phyloP scores from a whole-genome alignment of 495 filamentous ascomycete species.

The Penicillium psychrofluorescens region DNA sequence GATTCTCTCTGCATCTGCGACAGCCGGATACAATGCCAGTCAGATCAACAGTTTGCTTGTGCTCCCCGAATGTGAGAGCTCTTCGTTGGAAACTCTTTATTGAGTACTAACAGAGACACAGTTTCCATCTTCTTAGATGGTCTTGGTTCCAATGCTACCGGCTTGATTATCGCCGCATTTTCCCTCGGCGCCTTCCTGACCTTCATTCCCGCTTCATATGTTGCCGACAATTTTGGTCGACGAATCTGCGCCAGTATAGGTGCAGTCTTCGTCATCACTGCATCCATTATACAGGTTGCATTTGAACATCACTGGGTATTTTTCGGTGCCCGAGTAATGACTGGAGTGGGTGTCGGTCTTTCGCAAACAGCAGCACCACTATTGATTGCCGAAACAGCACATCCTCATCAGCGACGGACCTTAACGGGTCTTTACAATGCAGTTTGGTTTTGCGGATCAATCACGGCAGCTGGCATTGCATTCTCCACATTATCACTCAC shows the following conservation, averaged over 20 bases:
- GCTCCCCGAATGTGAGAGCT: conserved; percentile 14
- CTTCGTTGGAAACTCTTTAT: no score
- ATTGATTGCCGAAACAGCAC: conserved; percentile 17
- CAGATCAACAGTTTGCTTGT: conserved; percentile 19
- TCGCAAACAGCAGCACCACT: conserved; percentile 23
- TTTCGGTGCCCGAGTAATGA: conserved; percentile 15
- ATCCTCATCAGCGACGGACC: conserved; percentile 14
- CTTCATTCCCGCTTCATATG: conserved; percentile 20
- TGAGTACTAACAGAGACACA: not conserved
- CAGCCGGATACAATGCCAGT: conserved; percentile 20
- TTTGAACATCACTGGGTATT: conserved; percentile 17
- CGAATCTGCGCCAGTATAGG: conserved; percentile 12
- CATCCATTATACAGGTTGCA: conserved; percentile 13
- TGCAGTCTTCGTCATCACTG: conserved; percentile 12
- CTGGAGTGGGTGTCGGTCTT: conserved; percentile 16
- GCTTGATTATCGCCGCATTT: conserved; percentile 18
- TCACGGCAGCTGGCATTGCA: conserved; percentile 14
- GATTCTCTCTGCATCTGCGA: conserved; percentile 18
- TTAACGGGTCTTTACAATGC: conserved; percentile 21
- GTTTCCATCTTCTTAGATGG: conserved; percentile 11
- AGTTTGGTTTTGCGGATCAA: conserved; percentile 20
- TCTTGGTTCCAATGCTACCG: conserved; percentile 13
- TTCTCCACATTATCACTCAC: conserved; percentile 13
- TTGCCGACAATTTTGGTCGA: conserved; percentile 17
- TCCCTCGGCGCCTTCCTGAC: conserved; percentile 18